Conservation (phyloP, 306 rosid genomes). For the Lithocarpus polystachyus region DNA sequence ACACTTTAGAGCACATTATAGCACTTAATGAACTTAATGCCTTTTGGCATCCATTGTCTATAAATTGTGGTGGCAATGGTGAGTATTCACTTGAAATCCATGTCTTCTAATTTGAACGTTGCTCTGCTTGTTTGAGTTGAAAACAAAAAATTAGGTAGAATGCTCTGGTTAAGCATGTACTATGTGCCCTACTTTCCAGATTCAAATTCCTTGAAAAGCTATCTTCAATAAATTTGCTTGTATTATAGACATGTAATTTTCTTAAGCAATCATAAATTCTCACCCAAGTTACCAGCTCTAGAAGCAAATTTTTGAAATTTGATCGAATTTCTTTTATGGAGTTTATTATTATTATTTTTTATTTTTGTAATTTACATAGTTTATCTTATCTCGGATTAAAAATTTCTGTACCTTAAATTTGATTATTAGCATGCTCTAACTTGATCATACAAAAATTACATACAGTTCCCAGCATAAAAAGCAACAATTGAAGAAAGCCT, state of each 20-base stretch:
- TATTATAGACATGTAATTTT: not conserved
- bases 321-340: not conserved
- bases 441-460: not conserved
- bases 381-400: not conserved
- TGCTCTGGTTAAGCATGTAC: not conserved
- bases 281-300: not conserved
- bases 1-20: not conserved
- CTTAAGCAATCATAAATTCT: not conserved
- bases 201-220: not conserved
- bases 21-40: not conserved
- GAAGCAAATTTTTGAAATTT: not conserved
- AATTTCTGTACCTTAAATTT: not conserved
- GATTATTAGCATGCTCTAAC: not conserved
- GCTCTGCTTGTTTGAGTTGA: not conserved
- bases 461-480: conserved; percentile 62
- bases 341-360: not conserved
- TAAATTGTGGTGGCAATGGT: not conserved
- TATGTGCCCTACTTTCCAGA: not conserved
- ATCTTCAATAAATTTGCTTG: not conserved
- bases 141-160: not conserved
- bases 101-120: not conserved
- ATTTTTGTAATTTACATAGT: not conserved
- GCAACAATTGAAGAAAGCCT: conserved; percentile 53
- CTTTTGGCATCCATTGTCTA: not conserved
- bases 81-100: not conserved